phyloP scores from a whole-genome alignment of 495 filamentous ascomycete species.

The Polyplosphaeria fusca region DNA sequence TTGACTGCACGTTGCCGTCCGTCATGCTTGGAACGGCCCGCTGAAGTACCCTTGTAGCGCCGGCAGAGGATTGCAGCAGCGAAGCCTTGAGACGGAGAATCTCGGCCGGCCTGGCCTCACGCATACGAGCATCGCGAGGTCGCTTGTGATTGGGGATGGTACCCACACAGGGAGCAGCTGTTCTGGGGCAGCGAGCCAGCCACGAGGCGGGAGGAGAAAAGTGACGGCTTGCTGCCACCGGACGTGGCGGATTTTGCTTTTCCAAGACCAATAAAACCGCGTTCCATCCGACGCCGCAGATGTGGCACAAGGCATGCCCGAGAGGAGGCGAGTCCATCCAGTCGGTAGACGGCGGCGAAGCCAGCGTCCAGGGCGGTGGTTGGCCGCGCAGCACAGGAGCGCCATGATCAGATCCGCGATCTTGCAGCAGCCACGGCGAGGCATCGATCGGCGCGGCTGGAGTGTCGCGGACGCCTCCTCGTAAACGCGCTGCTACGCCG shows the following conservation, averaged over 20 bases:
- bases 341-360: constrained; percentile 26
- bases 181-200: background rate
- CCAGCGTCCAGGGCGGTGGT: constrained; percentile 9
- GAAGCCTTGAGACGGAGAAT: constrained; percentile 4
- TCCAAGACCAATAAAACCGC: constrained; percentile 31
- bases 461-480: background rate
- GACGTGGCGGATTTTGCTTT: constrained; percentile 14
- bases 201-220: constrained; percentile 3
- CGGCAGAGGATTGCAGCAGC: background rate
- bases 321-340: constrained; percentile 4
- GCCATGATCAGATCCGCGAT: constrained; percentile 30
- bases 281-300: constrained; percentile 3
- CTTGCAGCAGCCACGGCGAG: constrained; percentile 13
- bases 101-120: background rate
- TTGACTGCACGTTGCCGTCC: constrained; percentile 8
- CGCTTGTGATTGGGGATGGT: background rate
- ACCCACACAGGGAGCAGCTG: background rate
- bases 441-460: constrained; percentile 2
- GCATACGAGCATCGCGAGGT: background rate
- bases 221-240: background rate
- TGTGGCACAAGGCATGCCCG: constrained; percentile 5
- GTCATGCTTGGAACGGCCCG: constrained; percentile 6
- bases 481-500: background rate
- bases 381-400: background rate
- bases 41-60: background rate